Evolutionary conservation across 177 flowering plant genomes (phyloP).

Genomic region (Vitis hybrid): DNA sequence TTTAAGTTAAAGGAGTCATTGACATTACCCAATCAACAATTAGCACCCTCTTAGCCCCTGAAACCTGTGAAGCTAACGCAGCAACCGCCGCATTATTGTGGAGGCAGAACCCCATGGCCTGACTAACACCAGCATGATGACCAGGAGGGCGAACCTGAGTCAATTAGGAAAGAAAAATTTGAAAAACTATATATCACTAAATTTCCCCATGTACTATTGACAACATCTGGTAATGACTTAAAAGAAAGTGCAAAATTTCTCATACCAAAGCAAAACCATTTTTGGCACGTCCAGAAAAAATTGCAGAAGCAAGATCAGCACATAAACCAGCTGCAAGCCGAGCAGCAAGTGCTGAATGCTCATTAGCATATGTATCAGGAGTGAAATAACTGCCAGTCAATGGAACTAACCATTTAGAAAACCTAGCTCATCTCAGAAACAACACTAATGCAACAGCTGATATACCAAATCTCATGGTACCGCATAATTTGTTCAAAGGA

Average conservation of each 20-base stretch:
- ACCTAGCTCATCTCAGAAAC: neutral
- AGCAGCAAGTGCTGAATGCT: conserved; percentile 91
- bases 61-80: conserved; percentile 78
- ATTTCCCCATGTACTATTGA: neutral
- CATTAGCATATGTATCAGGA: conserved; percentile 95
- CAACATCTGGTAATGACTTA: neutral
- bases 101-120: conserved; percentile 96
- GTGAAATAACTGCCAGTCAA: conserved; percentile 78
- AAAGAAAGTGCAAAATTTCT: neutral
- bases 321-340: conserved; percentile 97
- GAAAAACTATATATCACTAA: neutral
- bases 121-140: conserved; percentile 94
- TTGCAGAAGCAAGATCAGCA: conserved; percentile 82
- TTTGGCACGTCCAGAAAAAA: conserved; percentile 68
- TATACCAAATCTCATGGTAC: neutral
- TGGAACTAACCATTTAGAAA: conserved; percentile 2
- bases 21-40: conserved; percentile 93
- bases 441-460: neutral
- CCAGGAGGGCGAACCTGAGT: conserved; percentile 98
- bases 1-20: conserved; percentile 2
- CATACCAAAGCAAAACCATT: conserved; percentile 98
- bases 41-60: conserved; percentile 87
- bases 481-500: too few relatives aligned
- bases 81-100: conserved; percentile 99
- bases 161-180: conserved; percentile 5